These are phyloP conservation scores for Aspergillus puulaauensis DNA, from an alignment of 2,329 filamentous ascomycete genomes.

Conservation along the genomic window DNA sequence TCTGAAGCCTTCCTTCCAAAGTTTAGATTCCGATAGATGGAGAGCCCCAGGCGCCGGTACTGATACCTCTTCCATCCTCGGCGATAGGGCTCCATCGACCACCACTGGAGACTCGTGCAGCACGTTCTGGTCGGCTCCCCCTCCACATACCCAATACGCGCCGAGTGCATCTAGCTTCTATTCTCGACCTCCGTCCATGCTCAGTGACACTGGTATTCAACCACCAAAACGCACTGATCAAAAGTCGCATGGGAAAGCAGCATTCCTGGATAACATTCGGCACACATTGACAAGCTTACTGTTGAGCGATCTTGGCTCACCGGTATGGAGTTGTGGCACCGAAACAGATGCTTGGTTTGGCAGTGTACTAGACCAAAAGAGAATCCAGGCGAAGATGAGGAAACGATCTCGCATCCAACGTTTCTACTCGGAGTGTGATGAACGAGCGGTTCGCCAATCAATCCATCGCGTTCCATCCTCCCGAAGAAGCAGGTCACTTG, in stretches of 20 bases:
- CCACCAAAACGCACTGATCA: conserved; percentile 35
- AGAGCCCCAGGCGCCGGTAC: conserved; percentile 56
- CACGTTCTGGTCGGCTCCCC: conserved; percentile 89
- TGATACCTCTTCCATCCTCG: conserved; percentile 60
- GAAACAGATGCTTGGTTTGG: conserved; percentile 89
- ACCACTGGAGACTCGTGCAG: conserved; percentile 70
- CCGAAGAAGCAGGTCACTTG: conserved; percentile 38
- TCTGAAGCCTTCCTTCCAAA: conserved; percentile 67
- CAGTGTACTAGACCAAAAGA: conserved; percentile 52
- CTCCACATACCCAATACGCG: conserved; percentile 64
- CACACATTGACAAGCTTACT: conserved; percentile 80
- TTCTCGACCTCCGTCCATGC: conserved; percentile 44
- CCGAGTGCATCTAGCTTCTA: conserved; percentile 60
- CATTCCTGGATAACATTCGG: conserved; percentile 75
- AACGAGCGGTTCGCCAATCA: conserved; percentile 26
- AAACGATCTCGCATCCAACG: conserved; percentile 38
- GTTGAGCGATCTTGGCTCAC: conserved; percentile 82
- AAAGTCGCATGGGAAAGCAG: conserved; percentile 65
- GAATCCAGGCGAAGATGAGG: conserved; percentile 40
- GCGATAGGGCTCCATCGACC: conserved; percentile 69
- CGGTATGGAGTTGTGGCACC: conserved; percentile 82
- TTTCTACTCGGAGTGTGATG: conserved; percentile 39
- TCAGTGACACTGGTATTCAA: conserved; percentile 37
- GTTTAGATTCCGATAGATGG: conserved; percentile 68
- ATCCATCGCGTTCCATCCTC: conserved; percentile 21